Conservation (phyloP, 192 early-diverging fungal species). For the Coemansia sp. region DNA sequence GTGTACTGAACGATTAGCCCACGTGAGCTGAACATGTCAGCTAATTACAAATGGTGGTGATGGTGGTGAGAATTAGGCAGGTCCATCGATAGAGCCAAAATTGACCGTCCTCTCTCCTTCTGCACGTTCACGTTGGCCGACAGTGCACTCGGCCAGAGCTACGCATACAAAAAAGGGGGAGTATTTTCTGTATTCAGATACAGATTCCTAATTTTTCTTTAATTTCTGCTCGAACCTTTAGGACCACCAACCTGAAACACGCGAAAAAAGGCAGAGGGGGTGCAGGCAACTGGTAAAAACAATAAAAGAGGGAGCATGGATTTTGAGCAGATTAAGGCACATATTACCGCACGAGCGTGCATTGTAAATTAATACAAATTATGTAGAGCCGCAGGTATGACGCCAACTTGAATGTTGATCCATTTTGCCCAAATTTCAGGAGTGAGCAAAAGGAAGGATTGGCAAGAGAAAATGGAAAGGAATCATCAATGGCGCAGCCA, state of each 20-base stretch:
- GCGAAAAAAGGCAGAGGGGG: neutral
- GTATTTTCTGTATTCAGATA: too few species aligned
- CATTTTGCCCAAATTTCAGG: too few species aligned
- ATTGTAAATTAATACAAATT: conserved; percentile 2
- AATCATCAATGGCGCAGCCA: neutral
- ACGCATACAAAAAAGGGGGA: too few species aligned
- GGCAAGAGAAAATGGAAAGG: neutral
- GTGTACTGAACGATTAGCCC: neutral
- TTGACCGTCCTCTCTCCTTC: too few species aligned
- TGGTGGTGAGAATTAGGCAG: neutral
- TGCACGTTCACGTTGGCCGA: neutral
- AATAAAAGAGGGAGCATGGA: conserved; percentile 1
- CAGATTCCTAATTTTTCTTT: conserved; percentile 2
- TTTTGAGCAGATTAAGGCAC: conserved; percentile 1
- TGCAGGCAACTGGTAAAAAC: neutral
- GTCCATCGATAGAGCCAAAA: neutral
- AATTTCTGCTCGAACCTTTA: too few species aligned
- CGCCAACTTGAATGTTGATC: too few species aligned
- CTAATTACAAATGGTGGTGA: neutral
- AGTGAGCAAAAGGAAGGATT: too few species aligned
- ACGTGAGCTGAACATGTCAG: neutral
- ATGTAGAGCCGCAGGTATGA: too few species aligned
- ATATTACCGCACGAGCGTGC: neutral
- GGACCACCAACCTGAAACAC: neutral
- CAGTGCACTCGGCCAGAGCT: neutral